A percentile compares a stretch with the other conserved stretches of the same genome.
phyloP scores from a whole-genome alignment of 208 protist species.

The Leishmania mexicana region DNA sequence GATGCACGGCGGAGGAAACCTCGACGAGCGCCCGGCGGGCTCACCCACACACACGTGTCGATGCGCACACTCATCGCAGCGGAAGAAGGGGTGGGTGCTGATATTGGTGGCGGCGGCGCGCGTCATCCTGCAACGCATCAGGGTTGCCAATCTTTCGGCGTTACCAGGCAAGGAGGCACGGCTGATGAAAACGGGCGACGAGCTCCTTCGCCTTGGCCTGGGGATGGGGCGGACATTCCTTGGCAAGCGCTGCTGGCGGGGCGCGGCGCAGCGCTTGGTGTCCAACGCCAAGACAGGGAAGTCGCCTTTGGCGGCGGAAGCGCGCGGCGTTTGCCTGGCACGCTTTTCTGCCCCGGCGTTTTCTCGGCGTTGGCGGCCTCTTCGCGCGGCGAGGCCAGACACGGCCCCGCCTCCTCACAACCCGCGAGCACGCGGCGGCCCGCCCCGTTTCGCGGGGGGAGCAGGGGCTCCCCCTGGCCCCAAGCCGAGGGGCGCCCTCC shows the following conservation, averaged over 20 bases:
- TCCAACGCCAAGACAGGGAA: neutral
- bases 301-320: neutral
- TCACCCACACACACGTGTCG: neutral
- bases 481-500: too few relatives aligned
- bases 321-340: neutral
- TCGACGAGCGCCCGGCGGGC: neutral
- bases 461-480: too few relatives aligned
- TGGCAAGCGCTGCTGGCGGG: neutral
- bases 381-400: neutral
- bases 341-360: neutral
- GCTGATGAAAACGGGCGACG: neutral
- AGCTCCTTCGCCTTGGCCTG: neutral
- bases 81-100: neutral
- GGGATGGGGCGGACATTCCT: neutral
- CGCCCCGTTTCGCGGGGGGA: too few relatives aligned
- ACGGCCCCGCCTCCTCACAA: neutral
- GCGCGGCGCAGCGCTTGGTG: neutral
- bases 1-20: too few relatives aligned
- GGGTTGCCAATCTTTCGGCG: neutral
- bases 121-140: neutral
- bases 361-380: too few relatives aligned
- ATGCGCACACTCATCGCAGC: neutral
- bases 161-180: neutral
- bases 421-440: too few relatives aligned
- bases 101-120: neutral